Evolutionary conservation across 2,329 filamentous ascomycete genomes (phyloP).

Genomic region (Curvularia spicifera): DNA sequence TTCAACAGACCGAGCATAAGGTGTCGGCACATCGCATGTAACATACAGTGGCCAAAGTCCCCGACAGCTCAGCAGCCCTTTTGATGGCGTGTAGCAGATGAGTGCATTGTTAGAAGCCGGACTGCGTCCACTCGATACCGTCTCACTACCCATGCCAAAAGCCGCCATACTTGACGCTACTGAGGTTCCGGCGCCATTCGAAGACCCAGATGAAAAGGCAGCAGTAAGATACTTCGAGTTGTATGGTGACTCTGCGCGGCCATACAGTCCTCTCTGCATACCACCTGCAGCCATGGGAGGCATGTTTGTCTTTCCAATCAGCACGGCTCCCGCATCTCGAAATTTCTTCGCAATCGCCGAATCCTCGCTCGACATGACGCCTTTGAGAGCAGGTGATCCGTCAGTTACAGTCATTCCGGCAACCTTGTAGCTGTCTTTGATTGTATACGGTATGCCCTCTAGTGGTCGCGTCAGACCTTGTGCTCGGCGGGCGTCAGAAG

Average conservation of each 20-base stretch:
- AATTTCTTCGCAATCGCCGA: conserved; percentile 59
- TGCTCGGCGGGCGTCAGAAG: conserved; percentile 56
- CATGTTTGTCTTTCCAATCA: conserved; percentile 66
- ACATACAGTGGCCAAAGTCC: conserved; percentile 64
- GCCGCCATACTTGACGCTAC: conserved; percentile 59
- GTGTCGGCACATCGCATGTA: conserved; percentile 63
- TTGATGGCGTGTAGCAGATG: conserved; percentile 63
- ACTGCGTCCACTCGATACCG: conserved; percentile 62
- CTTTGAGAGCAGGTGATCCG: conserved; percentile 62
- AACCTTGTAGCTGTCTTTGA: conserved; percentile 65
- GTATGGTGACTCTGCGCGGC: conserved; percentile 64
- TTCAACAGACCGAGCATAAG: conserved; percentile 58
- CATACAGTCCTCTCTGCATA: conserved; percentile 64
- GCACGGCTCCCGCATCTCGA: conserved; percentile 57
- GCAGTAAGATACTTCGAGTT: conserved; percentile 61
- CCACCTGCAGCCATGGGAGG: conserved; percentile 66
- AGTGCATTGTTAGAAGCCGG: conserved; percentile 65
- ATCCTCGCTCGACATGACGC: conserved; percentile 60
- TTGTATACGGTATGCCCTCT: conserved; percentile 64
- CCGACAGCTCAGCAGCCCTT: conserved; percentile 59
- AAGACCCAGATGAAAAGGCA: conserved; percentile 64
- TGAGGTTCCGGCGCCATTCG: conserved; percentile 62
- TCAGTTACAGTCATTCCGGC: conserved; percentile 60
- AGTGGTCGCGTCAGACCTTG: conserved; percentile 51
- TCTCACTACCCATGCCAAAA: conserved; percentile 63